Conservation (phyloP, 2,329 filamentous ascomycete genomes). For the Alternaria dauci region DNA sequence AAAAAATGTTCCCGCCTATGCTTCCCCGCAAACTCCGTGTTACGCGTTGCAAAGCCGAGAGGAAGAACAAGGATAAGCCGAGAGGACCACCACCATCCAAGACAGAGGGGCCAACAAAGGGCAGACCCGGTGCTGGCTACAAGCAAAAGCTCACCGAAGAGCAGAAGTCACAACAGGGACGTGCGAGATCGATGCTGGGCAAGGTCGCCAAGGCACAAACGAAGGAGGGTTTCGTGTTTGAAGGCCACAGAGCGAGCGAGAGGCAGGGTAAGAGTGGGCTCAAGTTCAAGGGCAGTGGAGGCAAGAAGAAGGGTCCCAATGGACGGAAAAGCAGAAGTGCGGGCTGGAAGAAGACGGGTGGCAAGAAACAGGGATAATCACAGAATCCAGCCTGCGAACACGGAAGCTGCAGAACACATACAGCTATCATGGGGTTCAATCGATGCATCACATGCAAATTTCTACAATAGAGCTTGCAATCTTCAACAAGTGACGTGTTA, state of each 20-base stretch:
- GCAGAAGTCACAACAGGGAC: constrained; percentile 75
- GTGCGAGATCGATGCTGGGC: constrained; percentile 77
- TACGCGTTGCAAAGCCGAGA: constrained; percentile 77
- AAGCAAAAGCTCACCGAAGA: constrained; percentile 74
- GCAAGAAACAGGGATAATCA: constrained; percentile 39
- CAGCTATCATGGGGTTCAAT: background rate
- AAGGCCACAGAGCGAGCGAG: constrained; percentile 76
- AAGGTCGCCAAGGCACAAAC: constrained; percentile 70
- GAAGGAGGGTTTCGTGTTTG: constrained; percentile 79
- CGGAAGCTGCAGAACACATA: background rate
- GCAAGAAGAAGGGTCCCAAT: constrained; percentile 52
- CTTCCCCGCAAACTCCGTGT: constrained; percentile 89
- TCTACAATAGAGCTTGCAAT: background rate
- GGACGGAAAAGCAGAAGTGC: constrained; percentile 55
- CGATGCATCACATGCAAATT: background rate
- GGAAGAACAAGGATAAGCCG: constrained; percentile 52
- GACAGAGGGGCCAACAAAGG: constrained; percentile 17
- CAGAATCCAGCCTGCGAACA: background rate
- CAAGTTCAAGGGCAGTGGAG: constrained; percentile 61
- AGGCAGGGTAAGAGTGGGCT: constrained; percentile 71
- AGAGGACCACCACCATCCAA: constrained; percentile 38
- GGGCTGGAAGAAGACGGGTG: constrained; percentile 55
- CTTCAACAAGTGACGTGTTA: background rate
- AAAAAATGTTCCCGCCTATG: constrained; percentile 92
- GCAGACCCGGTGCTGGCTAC: constrained; percentile 64